Conservation (phyloP, 2,329 filamentous ascomycete species). For the Fusarium gaditjirri region DNA sequence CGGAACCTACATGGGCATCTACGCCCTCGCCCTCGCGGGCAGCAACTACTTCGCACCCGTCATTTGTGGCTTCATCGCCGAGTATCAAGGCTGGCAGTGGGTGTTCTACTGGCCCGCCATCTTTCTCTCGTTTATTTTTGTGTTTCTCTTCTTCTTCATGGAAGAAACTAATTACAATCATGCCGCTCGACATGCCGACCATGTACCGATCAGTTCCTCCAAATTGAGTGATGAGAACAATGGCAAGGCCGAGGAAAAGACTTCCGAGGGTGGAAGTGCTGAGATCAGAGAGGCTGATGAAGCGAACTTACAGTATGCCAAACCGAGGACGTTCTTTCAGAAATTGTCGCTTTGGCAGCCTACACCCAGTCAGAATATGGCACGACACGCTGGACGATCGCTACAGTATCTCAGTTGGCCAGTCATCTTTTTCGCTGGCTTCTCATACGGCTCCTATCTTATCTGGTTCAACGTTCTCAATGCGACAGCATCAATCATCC, state of each 20-base stretch:
- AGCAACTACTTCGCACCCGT: slow-evolving; percentile 58
- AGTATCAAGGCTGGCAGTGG: slow-evolving; percentile 54
- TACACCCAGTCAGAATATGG: slow-evolving; percentile 47
- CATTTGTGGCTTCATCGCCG: slow-evolving; percentile 57
- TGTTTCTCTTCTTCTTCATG: slow-evolving; percentile 65
- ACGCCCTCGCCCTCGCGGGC: slow-evolving; percentile 53
- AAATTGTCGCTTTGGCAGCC: slow-evolving; percentile 56
- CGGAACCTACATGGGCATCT: slow-evolving; percentile 56
- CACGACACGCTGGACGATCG: slow-evolving; percentile 51
- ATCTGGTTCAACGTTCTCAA: slow-evolving; percentile 58
- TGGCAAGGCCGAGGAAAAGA: neutral
- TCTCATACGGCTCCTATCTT: slow-evolving; percentile 55
- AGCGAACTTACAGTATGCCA: neutral
- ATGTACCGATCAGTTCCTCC: neutral
- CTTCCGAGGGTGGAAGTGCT: neutral
- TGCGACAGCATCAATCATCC: slow-evolving; percentile 55
- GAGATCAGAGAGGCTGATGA: slow-evolving; percentile 21
- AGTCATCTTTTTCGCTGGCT: slow-evolving; percentile 55
- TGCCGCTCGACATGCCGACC: neutral
- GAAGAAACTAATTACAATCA: slow-evolving; percentile 68
- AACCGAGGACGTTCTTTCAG: slow-evolving; percentile 53
- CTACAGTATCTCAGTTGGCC: slow-evolving; percentile 54
- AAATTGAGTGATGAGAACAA: slow-evolving; percentile 12
- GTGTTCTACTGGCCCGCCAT: slow-evolving; percentile 57
- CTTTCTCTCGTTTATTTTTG: slow-evolving; percentile 49